Percentiles rank a stretch among this genome's conserved stretches.
Conservation (phyloP, 495 filamentous ascomycete genomes). For the Hypoxylon fragiforme region DNA sequence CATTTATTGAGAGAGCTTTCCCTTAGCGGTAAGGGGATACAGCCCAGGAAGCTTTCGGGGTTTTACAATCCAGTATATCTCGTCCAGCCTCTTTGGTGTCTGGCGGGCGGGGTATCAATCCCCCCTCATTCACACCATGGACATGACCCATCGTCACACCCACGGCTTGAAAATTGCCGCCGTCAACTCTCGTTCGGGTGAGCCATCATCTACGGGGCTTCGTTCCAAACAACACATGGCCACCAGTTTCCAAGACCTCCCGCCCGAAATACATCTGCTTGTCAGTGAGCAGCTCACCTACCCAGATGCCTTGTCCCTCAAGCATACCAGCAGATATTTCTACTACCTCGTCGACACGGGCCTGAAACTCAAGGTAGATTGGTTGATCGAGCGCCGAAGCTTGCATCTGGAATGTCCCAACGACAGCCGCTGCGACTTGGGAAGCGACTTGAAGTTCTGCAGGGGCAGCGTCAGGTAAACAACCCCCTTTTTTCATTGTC, state of each 20-base stretch:
- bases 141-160: too few relatives aligned
- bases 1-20: too few relatives aligned
- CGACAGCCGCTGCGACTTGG: slow-evolving; percentile 51
- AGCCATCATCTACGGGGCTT: background rate
- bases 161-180: background rate
- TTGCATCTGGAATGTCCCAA: slow-evolving; percentile 57
- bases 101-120: too few relatives aligned
- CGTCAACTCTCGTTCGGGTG: background rate
- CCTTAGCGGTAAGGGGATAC: too few relatives aligned
- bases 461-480: slow-evolving; percentile 55
- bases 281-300: slow-evolving; percentile 57
- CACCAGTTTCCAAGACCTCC: slow-evolving; percentile 42
- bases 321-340: slow-evolving; percentile 66
- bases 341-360: slow-evolving; percentile 67
- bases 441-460: slow-evolving; percentile 56
- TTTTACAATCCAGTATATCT: too few relatives aligned
- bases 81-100: too few relatives aligned
- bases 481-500: too few relatives aligned
- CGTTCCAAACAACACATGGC: background rate
- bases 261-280: slow-evolving; percentile 64
- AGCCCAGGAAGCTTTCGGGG: too few relatives aligned
- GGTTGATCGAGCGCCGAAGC: slow-evolving; percentile 62
- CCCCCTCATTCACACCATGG: background rate
- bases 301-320: slow-evolving; percentile 62
- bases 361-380: slow-evolving; percentile 65